These are phyloP conservation scores for Trametes hirsuta DNA, from an alignment of 1,284 basidiomycete species.

Conservation along the genomic window DNA sequence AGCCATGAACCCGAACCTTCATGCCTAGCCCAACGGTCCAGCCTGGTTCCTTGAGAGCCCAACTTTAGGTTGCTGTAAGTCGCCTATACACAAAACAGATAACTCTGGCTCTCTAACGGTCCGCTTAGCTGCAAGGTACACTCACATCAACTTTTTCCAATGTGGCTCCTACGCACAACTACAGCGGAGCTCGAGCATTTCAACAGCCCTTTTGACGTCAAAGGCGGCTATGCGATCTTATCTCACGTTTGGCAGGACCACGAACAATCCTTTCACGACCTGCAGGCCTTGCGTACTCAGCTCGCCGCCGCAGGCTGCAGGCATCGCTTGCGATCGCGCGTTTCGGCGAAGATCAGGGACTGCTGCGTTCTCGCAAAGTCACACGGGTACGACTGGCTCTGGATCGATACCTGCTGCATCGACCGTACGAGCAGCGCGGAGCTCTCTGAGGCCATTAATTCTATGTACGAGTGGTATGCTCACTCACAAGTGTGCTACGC, in stretches of 20 bases:
- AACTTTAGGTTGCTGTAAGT: too few species aligned
- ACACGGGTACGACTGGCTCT: slow-evolving; percentile 24
- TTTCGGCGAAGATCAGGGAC: slow-evolving; percentile 17
- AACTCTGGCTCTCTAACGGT: too few species aligned
- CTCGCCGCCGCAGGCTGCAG: not conserved
- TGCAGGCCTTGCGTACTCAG: slow-evolving; percentile 10
- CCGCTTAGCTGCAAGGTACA: not conserved
- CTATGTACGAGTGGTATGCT: slow-evolving; percentile 21
- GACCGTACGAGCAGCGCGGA: slow-evolving; percentile 22
- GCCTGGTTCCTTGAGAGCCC: too few species aligned
- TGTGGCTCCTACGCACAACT: slow-evolving; percentile 21
- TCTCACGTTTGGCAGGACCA: slow-evolving; percentile 22
- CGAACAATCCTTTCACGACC: slow-evolving; percentile 24
- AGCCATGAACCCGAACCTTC: too few species aligned
- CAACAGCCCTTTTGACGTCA: slow-evolving; percentile 18
- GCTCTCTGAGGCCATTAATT: slow-evolving; percentile 24
- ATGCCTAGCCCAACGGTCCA: too few species aligned
- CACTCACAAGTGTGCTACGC: slow-evolving; percentile 6
- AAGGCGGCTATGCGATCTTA: slow-evolving; percentile 21
- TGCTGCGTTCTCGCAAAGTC: slow-evolving; percentile 20
- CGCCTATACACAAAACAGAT: too few species aligned
- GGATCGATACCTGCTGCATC: slow-evolving; percentile 27
- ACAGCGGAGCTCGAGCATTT: slow-evolving; percentile 18
- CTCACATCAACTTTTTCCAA: not conserved
- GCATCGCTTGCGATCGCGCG: slow-evolving; percentile 5